Conservation (phyloP, 2,329 filamentous ascomycete species). For the Colletotrichum horii region DNA sequence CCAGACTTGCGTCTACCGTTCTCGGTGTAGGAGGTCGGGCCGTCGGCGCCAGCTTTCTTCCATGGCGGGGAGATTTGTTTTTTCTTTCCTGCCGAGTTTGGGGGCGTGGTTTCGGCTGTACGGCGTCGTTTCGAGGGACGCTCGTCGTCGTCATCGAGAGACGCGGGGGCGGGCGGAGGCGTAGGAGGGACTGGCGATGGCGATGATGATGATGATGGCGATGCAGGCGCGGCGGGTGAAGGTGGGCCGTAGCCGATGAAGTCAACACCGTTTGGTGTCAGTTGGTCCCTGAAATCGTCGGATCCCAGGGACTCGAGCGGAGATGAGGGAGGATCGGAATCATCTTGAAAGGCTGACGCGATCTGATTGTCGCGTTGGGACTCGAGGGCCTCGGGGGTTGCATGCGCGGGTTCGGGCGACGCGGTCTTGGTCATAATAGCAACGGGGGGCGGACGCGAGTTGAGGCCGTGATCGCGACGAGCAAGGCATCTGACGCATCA, state of each 20-base stretch:
- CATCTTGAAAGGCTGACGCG: slow-evolving; percentile 15
- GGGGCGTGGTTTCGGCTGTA: slow-evolving; percentile 53
- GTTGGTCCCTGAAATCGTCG: slow-evolving; percentile 21
- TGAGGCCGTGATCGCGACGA: slow-evolving; percentile 59
- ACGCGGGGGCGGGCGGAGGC: not conserved
- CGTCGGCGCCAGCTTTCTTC: slow-evolving; percentile 85
- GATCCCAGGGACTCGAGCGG: slow-evolving; percentile 19
- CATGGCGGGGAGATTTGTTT: slow-evolving; percentile 83
- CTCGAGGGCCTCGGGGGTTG: slow-evolving; percentile 33
- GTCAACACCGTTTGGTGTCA: slow-evolving; percentile 21
- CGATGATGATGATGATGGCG: slow-evolving; percentile 1
- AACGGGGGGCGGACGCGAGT: slow-evolving; percentile 38
- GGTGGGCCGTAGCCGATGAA: slow-evolving; percentile 7
- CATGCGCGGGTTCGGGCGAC: slow-evolving; percentile 53
- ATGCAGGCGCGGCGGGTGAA: not conserved
- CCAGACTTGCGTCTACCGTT: slow-evolving; percentile 74
- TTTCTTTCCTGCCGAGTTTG: slow-evolving; percentile 40
- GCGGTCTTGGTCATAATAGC: slow-evolving; percentile 66
- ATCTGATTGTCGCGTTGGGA: slow-evolving; percentile 25
- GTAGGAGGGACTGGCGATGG: not conserved
- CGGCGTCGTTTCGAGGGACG: slow-evolving; percentile 71
- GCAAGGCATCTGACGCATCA: slow-evolving; percentile 61
- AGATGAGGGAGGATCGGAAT: slow-evolving; percentile 12
- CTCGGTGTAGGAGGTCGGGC: slow-evolving; percentile 83
- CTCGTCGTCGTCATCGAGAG: slow-evolving; percentile 38